Conservation (phyloP, 345 rosid genomes). For the Lumnitzera racemosa region DNA sequence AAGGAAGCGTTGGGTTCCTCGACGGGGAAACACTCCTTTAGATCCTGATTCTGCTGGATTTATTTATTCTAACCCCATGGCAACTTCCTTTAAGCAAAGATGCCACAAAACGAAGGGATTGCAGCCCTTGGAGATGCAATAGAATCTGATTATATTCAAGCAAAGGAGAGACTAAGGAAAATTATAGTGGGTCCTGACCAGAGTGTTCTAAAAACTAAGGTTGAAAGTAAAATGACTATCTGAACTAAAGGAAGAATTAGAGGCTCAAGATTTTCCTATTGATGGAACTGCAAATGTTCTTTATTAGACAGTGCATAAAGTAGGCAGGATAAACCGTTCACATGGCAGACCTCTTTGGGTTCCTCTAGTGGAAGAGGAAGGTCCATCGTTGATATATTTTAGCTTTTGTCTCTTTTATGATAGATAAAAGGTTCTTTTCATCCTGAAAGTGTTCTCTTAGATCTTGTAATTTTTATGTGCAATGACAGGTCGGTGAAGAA, state of each 20-base stretch:
- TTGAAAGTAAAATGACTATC: slow-evolving; percentile 91
- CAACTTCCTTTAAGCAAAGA: slow-evolving; percentile 87
- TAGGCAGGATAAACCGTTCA: slow-evolving; percentile 94
- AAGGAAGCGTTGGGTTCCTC: slow-evolving; percentile 97
- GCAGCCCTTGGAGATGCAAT: slow-evolving; percentile 66
- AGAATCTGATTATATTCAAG: slow-evolving; percentile 75
- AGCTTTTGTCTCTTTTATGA: neutral
- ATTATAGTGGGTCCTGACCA: slow-evolving; percentile 72
- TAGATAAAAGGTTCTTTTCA: neutral
- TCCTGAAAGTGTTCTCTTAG: neutral
- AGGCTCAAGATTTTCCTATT: slow-evolving; percentile 87
- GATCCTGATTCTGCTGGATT: slow-evolving; percentile 94
- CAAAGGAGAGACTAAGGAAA: slow-evolving; percentile 64
- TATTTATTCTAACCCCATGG: slow-evolving; percentile 77
- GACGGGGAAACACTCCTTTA: slow-evolving; percentile 84
- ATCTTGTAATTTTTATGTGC: neutral
- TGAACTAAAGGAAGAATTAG: slow-evolving; percentile 91
- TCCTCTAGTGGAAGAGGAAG: slow-evolving; percentile 95
- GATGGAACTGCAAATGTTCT: slow-evolving; percentile 98
- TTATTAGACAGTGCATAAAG: slow-evolving; percentile 97
- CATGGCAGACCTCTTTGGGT: slow-evolving; percentile 99
- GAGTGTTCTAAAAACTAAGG: slow-evolving; percentile 84
- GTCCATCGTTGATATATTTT: slow-evolving; percentile 22
- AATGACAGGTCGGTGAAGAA: slow-evolving; percentile 74
- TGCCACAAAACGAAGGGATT: slow-evolving; percentile 73